These are phyloP conservation scores for Parsonsia alboflavescens DNA, from an alignment of 257 asterid species.

Conservation along the genomic window DNA sequence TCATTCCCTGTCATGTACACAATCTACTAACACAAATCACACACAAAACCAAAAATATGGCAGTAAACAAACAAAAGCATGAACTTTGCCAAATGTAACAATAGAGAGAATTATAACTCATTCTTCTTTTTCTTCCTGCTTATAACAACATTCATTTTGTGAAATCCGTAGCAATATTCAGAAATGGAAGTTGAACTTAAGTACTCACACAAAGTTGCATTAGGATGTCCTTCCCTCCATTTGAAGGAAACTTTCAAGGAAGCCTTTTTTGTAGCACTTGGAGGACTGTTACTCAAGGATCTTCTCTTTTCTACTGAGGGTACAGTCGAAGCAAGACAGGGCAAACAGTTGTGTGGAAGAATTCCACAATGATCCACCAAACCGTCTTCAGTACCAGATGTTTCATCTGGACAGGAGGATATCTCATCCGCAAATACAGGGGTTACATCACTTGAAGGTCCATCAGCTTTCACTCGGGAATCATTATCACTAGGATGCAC, in stretches of 20 bases:
- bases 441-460: constrained; percentile 28
- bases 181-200: neutral
- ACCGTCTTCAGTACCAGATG: constrained; percentile 41
- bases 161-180: neutral
- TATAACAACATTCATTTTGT: neutral
- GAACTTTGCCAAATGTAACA: too few relatives aligned
- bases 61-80: neutral
- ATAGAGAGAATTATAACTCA: neutral
- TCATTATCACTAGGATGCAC: constrained; percentile 26
- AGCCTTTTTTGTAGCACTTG: constrained; percentile 63
- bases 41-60: neutral
- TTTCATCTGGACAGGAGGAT: constrained; percentile 41
- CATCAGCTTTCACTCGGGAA: constrained; percentile 36
- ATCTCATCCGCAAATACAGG: constrained; percentile 62
- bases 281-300: constrained; percentile 63
- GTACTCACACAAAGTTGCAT: constrained; percentile 58
- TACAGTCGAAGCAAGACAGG: constrained; percentile 79
- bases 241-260: constrained; percentile 65
- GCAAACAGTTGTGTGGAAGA: constrained; percentile 70
- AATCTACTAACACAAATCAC: neutral
- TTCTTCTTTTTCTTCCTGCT: neutral
- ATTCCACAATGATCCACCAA: constrained; percentile 76
- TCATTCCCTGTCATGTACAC: neutral
- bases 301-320: constrained; percentile 60
- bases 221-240: constrained; percentile 79